Base-by-base conservation (phyloP, 2,329 filamentous ascomycete species). In the Cyphellophora attinorum region DNA sequence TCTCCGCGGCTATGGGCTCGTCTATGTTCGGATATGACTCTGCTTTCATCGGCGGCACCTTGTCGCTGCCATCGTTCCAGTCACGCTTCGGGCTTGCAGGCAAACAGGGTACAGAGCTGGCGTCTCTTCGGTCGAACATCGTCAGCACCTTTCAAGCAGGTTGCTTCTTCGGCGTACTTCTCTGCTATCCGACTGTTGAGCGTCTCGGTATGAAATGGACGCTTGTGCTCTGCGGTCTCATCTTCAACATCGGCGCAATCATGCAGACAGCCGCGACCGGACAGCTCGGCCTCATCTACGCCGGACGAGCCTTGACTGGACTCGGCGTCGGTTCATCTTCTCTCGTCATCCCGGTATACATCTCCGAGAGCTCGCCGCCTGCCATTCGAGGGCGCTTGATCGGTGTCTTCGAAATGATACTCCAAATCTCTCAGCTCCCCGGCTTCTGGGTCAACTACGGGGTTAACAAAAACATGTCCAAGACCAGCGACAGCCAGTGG, bases 381-480 rank as follows among this genome's bases (percentile, higher is more conserved):
- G 74, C 75, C 3, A 68, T 81, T 30, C 68, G 78, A 42, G 77
- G 77, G 12, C 67, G 75, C 2, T 64, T 81, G 1, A 73, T 81
- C 15, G 76, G 77, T 33, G 69, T 81, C 35, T 81, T 79, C 54
- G 77, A 81, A 51, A 62, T 81, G 2, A 72, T 74, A 15, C 79
- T 72, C 58, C 77, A 80, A 57, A 61, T 72, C 53, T 74, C 79
- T 56, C 65, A 76, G 39, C 52, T 77, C 2, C 71, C 78, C 17
- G 76, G 75, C 14, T 77, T 76, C 56, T 77, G 73, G 74, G 75
- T 76, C 56, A 76, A 76, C 63, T 25, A 62, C 34, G 55, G 52
- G 1, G 54, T 56, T 8, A 57, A 60, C 25, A 48, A 52, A 27
- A 56, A 55, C 58, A 33, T 33, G 4, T 33, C 19, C 5, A 16